A percentile compares a stretch with the other conserved stretches of the same genome.
Conservation (phyloP, 2,329 filamentous ascomycete genomes). For the Piedraia hortae region DNA sequence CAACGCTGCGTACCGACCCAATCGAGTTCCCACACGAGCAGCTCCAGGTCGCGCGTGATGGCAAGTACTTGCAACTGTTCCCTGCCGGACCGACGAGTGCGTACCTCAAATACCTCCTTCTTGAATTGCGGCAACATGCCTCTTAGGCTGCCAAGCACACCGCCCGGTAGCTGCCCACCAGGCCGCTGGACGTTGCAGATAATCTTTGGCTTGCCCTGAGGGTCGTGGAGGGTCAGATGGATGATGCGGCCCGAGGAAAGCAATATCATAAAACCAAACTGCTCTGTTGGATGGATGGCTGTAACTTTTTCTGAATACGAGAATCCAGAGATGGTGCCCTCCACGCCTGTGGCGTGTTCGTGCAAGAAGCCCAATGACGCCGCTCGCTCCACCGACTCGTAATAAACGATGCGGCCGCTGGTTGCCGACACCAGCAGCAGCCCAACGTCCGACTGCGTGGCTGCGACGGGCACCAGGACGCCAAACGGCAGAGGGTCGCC, state of each 20-base stretch:
- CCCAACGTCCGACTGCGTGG: slow-evolving; percentile 46
- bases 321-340: slow-evolving; percentile 43
- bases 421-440: slow-evolving; percentile 64
- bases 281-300: slow-evolving; percentile 59
- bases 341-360: slow-evolving; percentile 54
- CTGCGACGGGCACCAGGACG: slow-evolving; percentile 43
- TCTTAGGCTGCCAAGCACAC: slow-evolving; percentile 43
- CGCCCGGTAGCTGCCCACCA: slow-evolving; percentile 26
- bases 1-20: slow-evolving; percentile 62
- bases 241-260: slow-evolving; percentile 69
- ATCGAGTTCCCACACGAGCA: slow-evolving; percentile 72
- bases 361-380: slow-evolving; percentile 61
- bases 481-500: slow-evolving; percentile 56
- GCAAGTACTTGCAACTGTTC: slow-evolving; percentile 69
- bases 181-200: slow-evolving; percentile 49
- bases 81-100: slow-evolving; percentile 42
- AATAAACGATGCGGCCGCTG: slow-evolving; percentile 68
- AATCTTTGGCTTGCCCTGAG: slow-evolving; percentile 61
- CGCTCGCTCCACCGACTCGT: slow-evolving; percentile 81
- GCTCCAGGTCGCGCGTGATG: slow-evolving; percentile 44
- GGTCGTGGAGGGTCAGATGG: slow-evolving; percentile 62
- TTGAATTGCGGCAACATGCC: slow-evolving; percentile 45
- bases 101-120: slow-evolving; percentile 56
- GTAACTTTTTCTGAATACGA: slow-evolving; percentile 52
- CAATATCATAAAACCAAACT: slow-evolving; percentile 58